Conservation (phyloP, 208 protist genomes). For the Trypanosoma grayi region DNA sequence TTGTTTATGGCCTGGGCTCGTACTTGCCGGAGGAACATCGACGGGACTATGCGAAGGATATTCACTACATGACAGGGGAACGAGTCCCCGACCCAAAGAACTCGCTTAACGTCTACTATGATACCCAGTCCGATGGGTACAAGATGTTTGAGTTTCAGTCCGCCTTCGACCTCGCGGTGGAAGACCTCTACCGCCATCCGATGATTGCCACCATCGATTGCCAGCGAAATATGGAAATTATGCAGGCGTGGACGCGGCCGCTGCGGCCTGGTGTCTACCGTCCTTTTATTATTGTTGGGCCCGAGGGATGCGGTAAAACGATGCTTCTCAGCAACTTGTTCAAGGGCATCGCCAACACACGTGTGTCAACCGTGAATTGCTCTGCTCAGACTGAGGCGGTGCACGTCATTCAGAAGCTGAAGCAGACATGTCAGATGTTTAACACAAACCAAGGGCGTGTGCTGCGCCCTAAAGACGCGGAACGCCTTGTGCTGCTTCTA, state of each 20-base stretch:
- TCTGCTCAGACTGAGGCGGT: constrained; percentile 93
- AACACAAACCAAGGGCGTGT: constrained; percentile 93
- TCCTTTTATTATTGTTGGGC: constrained; percentile 96
- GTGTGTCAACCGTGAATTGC: constrained; percentile 94
- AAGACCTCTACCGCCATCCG: constrained; percentile 79
- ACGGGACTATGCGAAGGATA: constrained; percentile 85
- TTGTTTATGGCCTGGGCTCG: constrained; percentile 94
- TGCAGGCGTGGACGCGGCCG: constrained; percentile 92
- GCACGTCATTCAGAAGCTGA: constrained; percentile 97
- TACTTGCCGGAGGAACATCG: constrained; percentile 84
- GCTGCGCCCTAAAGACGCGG: constrained; percentile 94
- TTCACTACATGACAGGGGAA: constrained; percentile 88
- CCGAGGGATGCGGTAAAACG: constrained; percentile 96
- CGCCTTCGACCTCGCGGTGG: constrained; percentile 65
- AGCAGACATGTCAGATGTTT: constrained; percentile 92
- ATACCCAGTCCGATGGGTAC: constrained; percentile 58
- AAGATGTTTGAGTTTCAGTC: constrained; percentile 75
- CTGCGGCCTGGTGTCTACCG: constrained; percentile 69
- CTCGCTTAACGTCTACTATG: constrained; percentile 90
- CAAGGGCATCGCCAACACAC: constrained; percentile 45
- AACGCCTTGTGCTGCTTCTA: constrained; percentile 94
- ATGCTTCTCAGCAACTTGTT: constrained; percentile 94
- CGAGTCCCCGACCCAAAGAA: constrained; percentile 73
- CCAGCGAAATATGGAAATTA: constrained; percentile 87
- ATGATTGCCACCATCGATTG: constrained; percentile 95